Evolutionary conservation across 2,329 filamentous ascomycete species (phyloP).

Genomic region (Penicillium sp.): DNA sequence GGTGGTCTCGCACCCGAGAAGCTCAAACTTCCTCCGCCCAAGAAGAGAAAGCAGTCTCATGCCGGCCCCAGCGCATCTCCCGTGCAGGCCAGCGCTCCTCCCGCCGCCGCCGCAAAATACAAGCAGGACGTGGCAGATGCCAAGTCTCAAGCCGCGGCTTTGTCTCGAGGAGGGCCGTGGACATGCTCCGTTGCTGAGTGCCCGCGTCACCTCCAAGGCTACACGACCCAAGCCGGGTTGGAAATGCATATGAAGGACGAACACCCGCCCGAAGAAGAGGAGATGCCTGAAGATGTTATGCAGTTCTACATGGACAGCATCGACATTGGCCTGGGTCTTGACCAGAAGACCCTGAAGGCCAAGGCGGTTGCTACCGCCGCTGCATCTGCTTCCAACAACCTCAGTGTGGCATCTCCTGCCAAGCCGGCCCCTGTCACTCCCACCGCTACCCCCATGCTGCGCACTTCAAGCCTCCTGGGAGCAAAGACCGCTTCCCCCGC

Average conservation of each 20-base stretch:
- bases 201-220: slow-evolving; percentile 54
- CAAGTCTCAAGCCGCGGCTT: slow-evolving; percentile 39
- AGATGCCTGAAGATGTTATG: slow-evolving; percentile 52
- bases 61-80: slow-evolving; percentile 30
- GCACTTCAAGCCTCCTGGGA: slow-evolving; percentile 33
- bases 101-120: slow-evolving; percentile 30
- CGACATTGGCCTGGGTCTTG: slow-evolving; percentile 49
- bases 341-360: slow-evolving; percentile 18
- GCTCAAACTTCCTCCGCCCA: slow-evolving; percentile 57
- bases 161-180: slow-evolving; percentile 44
- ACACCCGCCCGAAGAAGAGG: slow-evolving; percentile 49
- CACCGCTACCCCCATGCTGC: slow-evolving; percentile 34
- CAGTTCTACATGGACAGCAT: slow-evolving; percentile 57
- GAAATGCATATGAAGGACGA: slow-evolving; percentile 54
- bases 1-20: slow-evolving; percentile 56
- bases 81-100: slow-evolving; percentile 21
- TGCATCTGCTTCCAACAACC: slow-evolving; percentile 17
- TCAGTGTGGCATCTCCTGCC: slow-evolving; percentile 20
- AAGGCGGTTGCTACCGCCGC: slow-evolving; percentile 15
- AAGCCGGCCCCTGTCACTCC: slow-evolving; percentile 33
- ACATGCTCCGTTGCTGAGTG: slow-evolving; percentile 55
- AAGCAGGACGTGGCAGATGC: slow-evolving; percentile 42
- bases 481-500: slow-evolving; percentile 35
- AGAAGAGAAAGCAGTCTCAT: slow-evolving; percentile 56
- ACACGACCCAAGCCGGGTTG: slow-evolving; percentile 54